Conservation (phyloP, 768 basidiomycete genomes). For the Phaeotremella skinneri region DNA sequence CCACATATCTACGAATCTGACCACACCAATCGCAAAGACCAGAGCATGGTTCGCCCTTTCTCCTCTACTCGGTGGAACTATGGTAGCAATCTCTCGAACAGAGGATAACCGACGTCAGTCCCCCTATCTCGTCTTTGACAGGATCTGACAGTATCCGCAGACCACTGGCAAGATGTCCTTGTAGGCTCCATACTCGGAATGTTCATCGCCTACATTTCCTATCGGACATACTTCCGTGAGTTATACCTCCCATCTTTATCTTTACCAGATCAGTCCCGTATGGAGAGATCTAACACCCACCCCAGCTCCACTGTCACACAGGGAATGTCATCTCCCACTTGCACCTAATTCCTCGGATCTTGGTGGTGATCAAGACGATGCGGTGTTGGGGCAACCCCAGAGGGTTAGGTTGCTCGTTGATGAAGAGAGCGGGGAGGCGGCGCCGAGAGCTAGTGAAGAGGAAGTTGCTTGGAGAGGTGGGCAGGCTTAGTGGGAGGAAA, state of each 20-base stretch:
- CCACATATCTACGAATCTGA: slow-evolving; percentile 2
- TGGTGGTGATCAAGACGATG: slow-evolving; percentile 17
- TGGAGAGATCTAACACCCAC: background rate
- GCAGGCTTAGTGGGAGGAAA: too few relatives aligned
- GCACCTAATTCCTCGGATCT: slow-evolving; percentile 32
- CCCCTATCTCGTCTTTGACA: background rate
- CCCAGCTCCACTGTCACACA: slow-evolving; percentile 42
- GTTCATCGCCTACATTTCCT: slow-evolving; percentile 54
- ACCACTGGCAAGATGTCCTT: slow-evolving; percentile 89
- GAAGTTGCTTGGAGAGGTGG: slow-evolving; percentile 25
- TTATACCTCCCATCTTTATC: background rate
- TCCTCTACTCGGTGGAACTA: slow-evolving; percentile 70
- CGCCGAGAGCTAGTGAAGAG: slow-evolving; percentile 27
- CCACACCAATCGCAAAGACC: slow-evolving; percentile 22
- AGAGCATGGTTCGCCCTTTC: slow-evolving; percentile 73
- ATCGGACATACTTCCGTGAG: slow-evolving; percentile 49
- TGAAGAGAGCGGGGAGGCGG: slow-evolving; percentile 14
- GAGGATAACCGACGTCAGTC: slow-evolving; percentile 84
- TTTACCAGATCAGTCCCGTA: background rate
- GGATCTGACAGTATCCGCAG: slow-evolving; percentile 51
- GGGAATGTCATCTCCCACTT: slow-evolving; percentile 47
- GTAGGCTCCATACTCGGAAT: slow-evolving; percentile 75
- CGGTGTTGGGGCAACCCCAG: slow-evolving; percentile 1
- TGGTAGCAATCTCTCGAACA: slow-evolving; percentile 64
- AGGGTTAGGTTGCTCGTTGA: slow-evolving; percentile 23